Percentiles rank a stretch among this genome's conserved stretches.
phyloP scores from a whole-genome alignment of 805 yeast species.

The Wickerhamomyces subpelliculosus region DNA sequence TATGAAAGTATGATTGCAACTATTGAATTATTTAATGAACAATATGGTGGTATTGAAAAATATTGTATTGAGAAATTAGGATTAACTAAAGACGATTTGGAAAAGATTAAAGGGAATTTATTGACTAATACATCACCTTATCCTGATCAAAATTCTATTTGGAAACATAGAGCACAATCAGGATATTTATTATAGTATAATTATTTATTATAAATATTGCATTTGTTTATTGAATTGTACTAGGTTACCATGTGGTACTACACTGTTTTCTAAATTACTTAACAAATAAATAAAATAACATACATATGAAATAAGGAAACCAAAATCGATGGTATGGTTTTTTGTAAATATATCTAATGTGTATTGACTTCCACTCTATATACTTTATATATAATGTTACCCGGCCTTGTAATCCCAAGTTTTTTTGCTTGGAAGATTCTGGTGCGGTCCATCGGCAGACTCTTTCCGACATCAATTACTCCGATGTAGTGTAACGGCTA shows the following conservation, averaged over 20 bases:
- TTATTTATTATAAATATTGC: too few relatives aligned
- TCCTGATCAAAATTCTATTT: constrained; percentile 11
- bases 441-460: background rate
- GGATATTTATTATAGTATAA: constrained; percentile 8
- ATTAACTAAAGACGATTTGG: constrained; percentile 38
- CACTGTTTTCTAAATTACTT: too few relatives aligned
- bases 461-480: constrained; percentile 9
- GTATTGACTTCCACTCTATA: too few relatives aligned
- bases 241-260: too few relatives aligned
- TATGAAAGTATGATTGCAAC: constrained; percentile 67
- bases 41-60: constrained; percentile 47
- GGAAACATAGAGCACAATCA: constrained; percentile 18
- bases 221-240: too few relatives aligned
- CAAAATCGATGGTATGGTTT: too few relatives aligned
- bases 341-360: too few relatives aligned
- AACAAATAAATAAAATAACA: too few relatives aligned
- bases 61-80: constrained; percentile 41
- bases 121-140: constrained; percentile 12
- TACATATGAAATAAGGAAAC: too few relatives aligned
- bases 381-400: too few relatives aligned
- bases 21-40: constrained; percentile 41
- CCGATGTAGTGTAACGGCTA: constrained; percentile 72
- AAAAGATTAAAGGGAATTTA: constrained; percentile 26
- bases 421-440: background rate
- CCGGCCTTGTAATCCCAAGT: too few relatives aligned